Base-by-base conservation (phyloP, 2,329 filamentous ascomycete genomes). In the Neodidymelliopsis sp. region DNA sequence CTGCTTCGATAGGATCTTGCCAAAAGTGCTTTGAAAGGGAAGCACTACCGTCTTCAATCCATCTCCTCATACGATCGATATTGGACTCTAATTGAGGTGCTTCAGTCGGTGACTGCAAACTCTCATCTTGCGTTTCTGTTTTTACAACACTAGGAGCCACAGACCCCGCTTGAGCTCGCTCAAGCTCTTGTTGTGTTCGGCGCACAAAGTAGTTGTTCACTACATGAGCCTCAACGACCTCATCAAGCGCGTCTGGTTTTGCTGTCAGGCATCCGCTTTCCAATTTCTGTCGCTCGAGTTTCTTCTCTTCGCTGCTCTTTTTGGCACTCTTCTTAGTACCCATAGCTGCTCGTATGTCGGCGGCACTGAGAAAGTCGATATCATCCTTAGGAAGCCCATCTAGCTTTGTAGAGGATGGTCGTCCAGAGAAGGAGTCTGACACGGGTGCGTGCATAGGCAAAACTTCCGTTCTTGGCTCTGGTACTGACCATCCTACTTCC, bases 271-370 rank as follows among this genome's bases (percentile, higher is more conserved):
- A 70, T 1, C 60, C 57, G n/a, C 58, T 42, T 38, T 74, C 68
- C 12, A 74, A 46, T 36, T 57, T 60, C 51, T 55, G 54, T 35
- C 59, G 61, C 1, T 56, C 43, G 29, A 35, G 49, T 53, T 42
- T 52, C 23, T 25, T 52, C 24, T 57, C 59, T 16, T 61, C 57
- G 22, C 42, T 41, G n/a, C 33, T 40, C 7, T 41, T 36, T 6
- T 50, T 24, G 15, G 48, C 50, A 10, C 18, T 37, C 13, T 49
- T 57, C 22, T 56, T 71, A 11, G 41, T 42, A n/a, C 72, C 71
- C 67, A 78, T 76, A 12, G 69, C 67, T 22, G 76, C 74, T 19
- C 76, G 71, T n/a, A 78, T 69, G 16, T 73, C 66, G 10, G 65
- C 67, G 4, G 75, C 73, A 36, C 67, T 77, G 20, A 79, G 59